phyloP scores from a whole-genome alignment of 179 eudicot species.

The Spinacia oleracea region DNA sequence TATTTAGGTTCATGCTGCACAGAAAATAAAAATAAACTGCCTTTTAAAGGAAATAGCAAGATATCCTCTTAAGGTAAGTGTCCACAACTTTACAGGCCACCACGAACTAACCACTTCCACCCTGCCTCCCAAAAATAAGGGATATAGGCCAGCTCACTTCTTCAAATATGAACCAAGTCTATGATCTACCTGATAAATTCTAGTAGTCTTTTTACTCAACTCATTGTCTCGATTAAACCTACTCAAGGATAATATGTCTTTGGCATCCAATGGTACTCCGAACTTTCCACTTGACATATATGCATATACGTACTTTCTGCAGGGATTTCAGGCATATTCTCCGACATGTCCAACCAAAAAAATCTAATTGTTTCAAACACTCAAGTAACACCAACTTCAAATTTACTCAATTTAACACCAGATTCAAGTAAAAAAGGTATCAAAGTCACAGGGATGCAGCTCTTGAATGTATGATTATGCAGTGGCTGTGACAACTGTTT shows the following conservation, averaged over 20 bases:
- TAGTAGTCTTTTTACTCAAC: neutral
- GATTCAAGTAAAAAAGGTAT: neutral
- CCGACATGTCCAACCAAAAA: neutral
- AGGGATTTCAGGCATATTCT: neutral
- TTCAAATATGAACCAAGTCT: neutral
- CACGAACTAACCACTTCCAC: neutral
- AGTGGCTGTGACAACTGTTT: neutral
- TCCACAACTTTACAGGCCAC: neutral
- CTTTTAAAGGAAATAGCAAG: neutral
- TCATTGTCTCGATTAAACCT: neutral
- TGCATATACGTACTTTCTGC: neutral
- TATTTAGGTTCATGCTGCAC: neutral
- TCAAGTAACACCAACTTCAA: neutral
- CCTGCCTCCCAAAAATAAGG: neutral
- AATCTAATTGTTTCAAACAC: neutral
- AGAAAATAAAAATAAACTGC: neutral
- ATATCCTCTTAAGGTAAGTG: neutral
- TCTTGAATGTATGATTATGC: neutral
- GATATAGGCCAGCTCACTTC: neutral
- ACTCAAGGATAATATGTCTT: neutral
- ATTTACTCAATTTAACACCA: neutral
- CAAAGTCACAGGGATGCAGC: neutral
- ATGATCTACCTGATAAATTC: neutral
- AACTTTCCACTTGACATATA: neutral
- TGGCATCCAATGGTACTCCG: neutral